Base-by-base conservation (phyloP, 257 asterid genomes). In the Avicennia marina region DNA sequence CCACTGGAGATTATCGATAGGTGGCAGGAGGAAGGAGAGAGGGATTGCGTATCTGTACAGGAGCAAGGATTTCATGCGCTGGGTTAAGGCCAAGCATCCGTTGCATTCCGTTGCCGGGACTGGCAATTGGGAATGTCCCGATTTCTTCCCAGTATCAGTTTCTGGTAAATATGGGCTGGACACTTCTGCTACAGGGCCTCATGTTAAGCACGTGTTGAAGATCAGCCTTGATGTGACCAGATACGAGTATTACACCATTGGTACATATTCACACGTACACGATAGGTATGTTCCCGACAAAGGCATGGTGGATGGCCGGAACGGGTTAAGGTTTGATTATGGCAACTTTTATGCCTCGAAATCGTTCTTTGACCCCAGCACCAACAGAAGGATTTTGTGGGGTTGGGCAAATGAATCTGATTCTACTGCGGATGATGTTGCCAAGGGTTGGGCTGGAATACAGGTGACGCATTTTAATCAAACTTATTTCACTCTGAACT, bases 401-500 rank as follows among this genome's bases (percentile, higher is more conserved):
- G 85, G 77, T 45, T 87, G 96, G 96, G 89, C 93, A 0, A 87
- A 87, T 48, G 96, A 87, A 54, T 84, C 94, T 0, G 89, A 78
- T 56, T 9, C 76, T 7, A 56, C 43, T 0, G 8, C 33, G 0
- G 74, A 76, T 50, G 87, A 87, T 63, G 48, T 61, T 17, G 4
- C 27, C 18, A 87, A 84, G 51, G 89, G 90, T 0, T 84, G 91
- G 96, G 86, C 91, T 0, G 96, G 96, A 32, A 69, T 87, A 0
- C 81, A 78, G 75, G 86, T 74, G 55, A 0, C 2, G 12, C 2
- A 39, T 4, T 8, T 36, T 43, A 19, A 46, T 34, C n/a, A 2
- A 20, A 29, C 58, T 46, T 11, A 1, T n/a, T n/a, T n/a, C n/a
- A n/a, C n/a, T n/a, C n/a, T n/a, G n/a, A n/a, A n/a, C n/a, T n/a